Evolutionary conservation across 1,284 basidiomycete species (phyloP), one percentile per base, ranked within the genome.

Genomic region (Cutaneotrichosporon sp.): DNA sequence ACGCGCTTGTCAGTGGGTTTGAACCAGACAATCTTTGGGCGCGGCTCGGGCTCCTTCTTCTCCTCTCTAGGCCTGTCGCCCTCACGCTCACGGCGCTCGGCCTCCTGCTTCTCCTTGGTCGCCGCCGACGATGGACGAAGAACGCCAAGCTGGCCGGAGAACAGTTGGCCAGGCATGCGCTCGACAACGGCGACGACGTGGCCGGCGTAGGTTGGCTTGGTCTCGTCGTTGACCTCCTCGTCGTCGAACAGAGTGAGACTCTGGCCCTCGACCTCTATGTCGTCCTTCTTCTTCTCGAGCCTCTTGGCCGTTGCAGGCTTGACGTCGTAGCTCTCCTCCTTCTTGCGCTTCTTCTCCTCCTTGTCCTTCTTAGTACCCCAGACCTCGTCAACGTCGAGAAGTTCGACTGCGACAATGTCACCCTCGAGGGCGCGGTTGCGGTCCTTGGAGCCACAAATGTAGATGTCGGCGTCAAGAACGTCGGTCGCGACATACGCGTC

Each of bases 281-380:
- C 97, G 76, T 99, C 97, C 82, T 97, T 97, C 85, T 98, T 98
- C 87, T 99, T 99, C 84, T 99, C 97, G 70, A 95, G 90, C 82
- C 91, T 94, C 75, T 94, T 90, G 57, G 88, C 88, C 36, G 85
- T 85, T 58, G 83, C 84, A 13, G 87, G 86, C 79, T 89, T 91
- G 63, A 88, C 74, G 57, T 83, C 82, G 78, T 92, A 97, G 0
- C 91, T 90, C 82, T 99, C 97, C 82, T 99, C 97, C 86, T 99
- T 99, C 82, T 97, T 97, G 76, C 93, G 86, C 85, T 97, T 97
- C 88, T 99, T 99, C 84, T 99, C 97, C 80, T 99, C 96, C 83
- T 99, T 99, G 83, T 99, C 97, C 83, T 98, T 98, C 85, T 99
- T 99, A 16, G 95, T 97, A 22, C 90, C 89, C 97, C 97, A 98